Percentiles rank a stretch among this genome's conserved stretches.
Conservation (phyloP, 2,329 filamentous ascomycete genomes). For the Aspergillus piperis region DNA sequence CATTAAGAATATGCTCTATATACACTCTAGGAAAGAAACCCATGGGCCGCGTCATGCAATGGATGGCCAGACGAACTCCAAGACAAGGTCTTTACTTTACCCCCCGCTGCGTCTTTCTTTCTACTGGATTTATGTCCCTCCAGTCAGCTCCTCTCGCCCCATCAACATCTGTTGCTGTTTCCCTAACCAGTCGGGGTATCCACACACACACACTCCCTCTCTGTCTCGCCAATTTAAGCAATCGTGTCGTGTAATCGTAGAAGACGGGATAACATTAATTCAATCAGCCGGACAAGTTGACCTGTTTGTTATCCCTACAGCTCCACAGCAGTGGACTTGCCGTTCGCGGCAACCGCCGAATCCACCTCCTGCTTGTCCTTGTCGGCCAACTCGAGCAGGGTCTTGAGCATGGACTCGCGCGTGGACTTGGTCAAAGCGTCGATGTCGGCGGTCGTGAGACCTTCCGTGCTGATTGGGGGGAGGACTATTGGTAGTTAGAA, state of each 20-base stretch:
- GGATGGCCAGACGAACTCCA: too few relatives aligned
- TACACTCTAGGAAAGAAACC: constrained; percentile 4
- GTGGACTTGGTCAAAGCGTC: constrained; percentile 69
- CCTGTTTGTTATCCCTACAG: constrained; percentile 29
- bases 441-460: constrained; percentile 73
- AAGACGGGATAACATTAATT: not conserved
- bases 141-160: not conserved
- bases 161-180: too few relatives aligned
- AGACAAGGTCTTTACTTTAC: too few relatives aligned
- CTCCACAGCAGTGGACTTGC: constrained; percentile 36
- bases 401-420: constrained; percentile 73
- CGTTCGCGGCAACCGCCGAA: constrained; percentile 20
- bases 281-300: not conserved
- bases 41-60: too few relatives aligned
- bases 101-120: too few relatives aligned
- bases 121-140: not conserved
- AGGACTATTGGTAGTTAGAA: constrained; percentile 58
- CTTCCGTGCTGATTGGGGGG: constrained; percentile 74
- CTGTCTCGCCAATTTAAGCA: too few relatives aligned
- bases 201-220: too few relatives aligned
- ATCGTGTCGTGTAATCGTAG: constrained; percentile 10
- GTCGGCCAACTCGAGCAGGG: constrained; percentile 47
- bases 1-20: constrained; percentile 2
- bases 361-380: constrained; percentile 24
- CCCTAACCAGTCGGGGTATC: too few relatives aligned